Evolutionary conservation across 2,329 filamentous ascomycete species (phyloP).

Genomic region (Zymoseptoria passerinii): DNA sequence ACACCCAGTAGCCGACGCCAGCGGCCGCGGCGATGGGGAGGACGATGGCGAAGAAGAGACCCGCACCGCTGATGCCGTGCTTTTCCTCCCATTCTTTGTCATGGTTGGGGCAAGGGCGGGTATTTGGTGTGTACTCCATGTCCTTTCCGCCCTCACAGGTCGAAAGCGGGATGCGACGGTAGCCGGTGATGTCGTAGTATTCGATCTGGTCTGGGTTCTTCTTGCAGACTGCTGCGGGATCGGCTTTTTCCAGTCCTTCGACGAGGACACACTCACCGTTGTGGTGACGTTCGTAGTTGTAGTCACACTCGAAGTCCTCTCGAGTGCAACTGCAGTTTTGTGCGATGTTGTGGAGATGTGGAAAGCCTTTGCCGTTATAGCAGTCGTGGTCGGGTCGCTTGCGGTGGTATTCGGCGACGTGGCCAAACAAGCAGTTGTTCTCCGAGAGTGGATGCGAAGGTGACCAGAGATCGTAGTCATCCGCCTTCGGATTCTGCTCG

Average conservation of each 20-base stretch:
- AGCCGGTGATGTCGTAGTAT: constrained; percentile 79
- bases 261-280: constrained; percentile 74
- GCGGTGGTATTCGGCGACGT: constrained; percentile 79
- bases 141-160: constrained; percentile 73
- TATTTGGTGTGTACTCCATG: constrained; percentile 57
- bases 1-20: constrained; percentile 75
- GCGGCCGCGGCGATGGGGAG: constrained; percentile 65
- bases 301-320: constrained; percentile 91
- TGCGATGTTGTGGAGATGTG: constrained; percentile 58
- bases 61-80: constrained; percentile 59
- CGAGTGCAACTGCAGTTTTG: constrained; percentile 76
- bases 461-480: constrained; percentile 71
- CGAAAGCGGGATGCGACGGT: constrained; percentile 79
- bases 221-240: constrained; percentile 51
- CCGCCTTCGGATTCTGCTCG: constrained; percentile 50
- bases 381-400: constrained; percentile 74
- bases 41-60: constrained; percentile 76
- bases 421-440: constrained; percentile 84
- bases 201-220: constrained; percentile 61
- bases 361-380: constrained; percentile 62
- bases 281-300: constrained; percentile 76
- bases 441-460: constrained; percentile 73
- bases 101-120: constrained; percentile 64
- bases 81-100: constrained; percentile 75
- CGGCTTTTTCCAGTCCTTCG: constrained; percentile 56